Conservation (phyloP, 2,329 filamentous ascomycete genomes). For the Ascocoryne sarcoides region DNA sequence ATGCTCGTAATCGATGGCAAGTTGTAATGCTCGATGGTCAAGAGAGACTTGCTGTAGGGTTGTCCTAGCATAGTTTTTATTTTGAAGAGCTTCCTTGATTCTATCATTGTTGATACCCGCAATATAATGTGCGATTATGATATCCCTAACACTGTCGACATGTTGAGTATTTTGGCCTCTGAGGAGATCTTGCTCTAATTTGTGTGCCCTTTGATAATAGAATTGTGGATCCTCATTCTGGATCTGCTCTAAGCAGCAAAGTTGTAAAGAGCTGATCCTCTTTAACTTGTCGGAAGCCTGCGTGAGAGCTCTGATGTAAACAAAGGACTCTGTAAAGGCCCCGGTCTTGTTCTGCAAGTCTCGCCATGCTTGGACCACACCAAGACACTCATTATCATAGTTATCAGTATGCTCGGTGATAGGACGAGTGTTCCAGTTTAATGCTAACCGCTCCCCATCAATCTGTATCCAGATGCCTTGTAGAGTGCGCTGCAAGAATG, state of each 20-base stretch:
- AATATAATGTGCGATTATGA: constrained; percentile 39
- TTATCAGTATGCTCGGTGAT: constrained; percentile 30
- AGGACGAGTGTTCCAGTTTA: constrained; percentile 35
- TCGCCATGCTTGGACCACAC: constrained; percentile 38
- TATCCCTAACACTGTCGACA: constrained; percentile 18
- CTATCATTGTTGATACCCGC: constrained; percentile 41
- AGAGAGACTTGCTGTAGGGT: constrained; percentile 31
- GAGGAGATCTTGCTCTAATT: constrained; percentile 32
- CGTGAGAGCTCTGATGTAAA: constrained; percentile 46
- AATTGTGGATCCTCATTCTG: constrained; percentile 41
- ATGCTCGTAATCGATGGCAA: constrained; percentile 46
- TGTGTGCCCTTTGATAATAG: constrained; percentile 40
- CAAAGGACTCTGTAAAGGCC: constrained; percentile 35
- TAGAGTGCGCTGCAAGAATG: constrained; percentile 36
- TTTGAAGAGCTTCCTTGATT: constrained; percentile 36
- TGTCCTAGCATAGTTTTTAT: constrained; percentile 9
- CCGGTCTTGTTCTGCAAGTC: constrained; percentile 28
- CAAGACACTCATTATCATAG: constrained; percentile 31
- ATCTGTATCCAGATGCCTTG: constrained; percentile 44
- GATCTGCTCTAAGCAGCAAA: constrained; percentile 44
- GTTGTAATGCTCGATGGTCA: constrained; percentile 45
- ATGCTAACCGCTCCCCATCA: constrained; percentile 47
- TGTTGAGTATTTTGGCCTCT: constrained; percentile 13
- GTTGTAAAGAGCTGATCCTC: constrained; percentile 42
- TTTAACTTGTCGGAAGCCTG: constrained; percentile 40